A percentile compares a stretch with the other conserved stretches of the same genome.
Evolutionary conservation across 352 stramenopile genomes (phyloP).

Genomic region (Phytophthora constricta): DNA sequence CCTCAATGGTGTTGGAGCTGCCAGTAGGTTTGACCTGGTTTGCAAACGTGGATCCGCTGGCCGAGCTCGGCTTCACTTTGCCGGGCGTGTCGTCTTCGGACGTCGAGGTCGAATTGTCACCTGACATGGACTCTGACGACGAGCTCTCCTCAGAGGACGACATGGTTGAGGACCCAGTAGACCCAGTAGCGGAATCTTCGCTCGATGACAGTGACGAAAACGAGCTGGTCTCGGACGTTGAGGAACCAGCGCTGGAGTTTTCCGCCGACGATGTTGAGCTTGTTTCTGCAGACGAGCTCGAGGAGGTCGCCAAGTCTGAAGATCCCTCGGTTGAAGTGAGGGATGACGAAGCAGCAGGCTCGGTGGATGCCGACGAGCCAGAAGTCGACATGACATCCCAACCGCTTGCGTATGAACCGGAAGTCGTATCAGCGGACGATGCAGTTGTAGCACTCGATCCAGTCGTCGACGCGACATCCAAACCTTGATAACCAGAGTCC

Average conservation of each 20-base stretch:
- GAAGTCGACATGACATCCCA: constrained; percentile 3
- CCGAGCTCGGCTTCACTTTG: constrained; percentile 45
- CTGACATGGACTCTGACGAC: not conserved
- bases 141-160: constrained; percentile 1
- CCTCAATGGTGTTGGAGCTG: constrained; percentile 13
- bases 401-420: too few relatives aligned
- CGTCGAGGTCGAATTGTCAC: not conserved
- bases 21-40: constrained; percentile 27
- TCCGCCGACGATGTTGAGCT: constrained; percentile 13
- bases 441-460: constrained; percentile 4
- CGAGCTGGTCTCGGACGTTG: constrained; percentile 15
- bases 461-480: too few relatives aligned
- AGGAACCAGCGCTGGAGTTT: constrained; percentile 7
- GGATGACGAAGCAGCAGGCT: constrained; percentile 17
- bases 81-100: constrained; percentile 21
- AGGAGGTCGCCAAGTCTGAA: not conserved
- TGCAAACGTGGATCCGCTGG: constrained; percentile 36
- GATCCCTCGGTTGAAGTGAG: constrained; percentile 4
- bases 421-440: not conserved
- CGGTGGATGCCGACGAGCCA: not conserved
- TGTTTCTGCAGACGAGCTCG: constrained; percentile 4
- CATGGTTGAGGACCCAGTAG: not conserved
- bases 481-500: not conserved
- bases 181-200: not conserved
- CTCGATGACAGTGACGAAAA: not conserved